A percentile compares a stretch with the other conserved stretches of the same genome.
Conservation (phyloP, 208 protist species). For the Ichthyophonus hoferi region DNA sequence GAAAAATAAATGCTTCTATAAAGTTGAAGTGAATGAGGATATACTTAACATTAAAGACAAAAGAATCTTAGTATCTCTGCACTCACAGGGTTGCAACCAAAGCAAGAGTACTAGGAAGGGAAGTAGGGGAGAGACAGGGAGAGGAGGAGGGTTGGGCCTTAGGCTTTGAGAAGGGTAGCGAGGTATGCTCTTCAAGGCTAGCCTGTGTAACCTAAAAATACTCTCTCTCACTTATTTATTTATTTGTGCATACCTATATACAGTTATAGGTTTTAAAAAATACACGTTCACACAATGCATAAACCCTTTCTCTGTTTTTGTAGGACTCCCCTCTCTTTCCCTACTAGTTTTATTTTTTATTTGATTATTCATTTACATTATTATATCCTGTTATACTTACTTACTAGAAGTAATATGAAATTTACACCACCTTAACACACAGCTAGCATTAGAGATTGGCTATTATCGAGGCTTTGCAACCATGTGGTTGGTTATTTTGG, state of each 20-base stretch:
- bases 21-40: no score
- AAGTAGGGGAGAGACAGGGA: conserved; percentile 53
- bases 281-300: not conserved
- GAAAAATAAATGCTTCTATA: no score
- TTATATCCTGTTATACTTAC: not conserved
- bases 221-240: not conserved
- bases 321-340: not conserved
- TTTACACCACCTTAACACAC: not conserved
- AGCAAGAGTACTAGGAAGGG: not conserved
- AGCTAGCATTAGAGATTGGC: not conserved
- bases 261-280: no score
- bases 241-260: no score
- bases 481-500: not conserved
- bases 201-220: not conserved
- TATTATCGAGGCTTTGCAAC: not conserved
- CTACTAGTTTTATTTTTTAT: not conserved
- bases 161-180: not conserved
- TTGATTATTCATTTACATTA: not conserved
- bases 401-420: not conserved
- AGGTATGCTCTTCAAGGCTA: not conserved
- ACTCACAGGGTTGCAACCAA: not conserved
- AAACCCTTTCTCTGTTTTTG: not conserved
- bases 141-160: not conserved
- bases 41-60: no score
- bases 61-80: no score